These are phyloP conservation scores for Tricholoma furcatifolium DNA, from an alignment of 768 basidiomycete species.

Conservation along the genomic window DNA sequence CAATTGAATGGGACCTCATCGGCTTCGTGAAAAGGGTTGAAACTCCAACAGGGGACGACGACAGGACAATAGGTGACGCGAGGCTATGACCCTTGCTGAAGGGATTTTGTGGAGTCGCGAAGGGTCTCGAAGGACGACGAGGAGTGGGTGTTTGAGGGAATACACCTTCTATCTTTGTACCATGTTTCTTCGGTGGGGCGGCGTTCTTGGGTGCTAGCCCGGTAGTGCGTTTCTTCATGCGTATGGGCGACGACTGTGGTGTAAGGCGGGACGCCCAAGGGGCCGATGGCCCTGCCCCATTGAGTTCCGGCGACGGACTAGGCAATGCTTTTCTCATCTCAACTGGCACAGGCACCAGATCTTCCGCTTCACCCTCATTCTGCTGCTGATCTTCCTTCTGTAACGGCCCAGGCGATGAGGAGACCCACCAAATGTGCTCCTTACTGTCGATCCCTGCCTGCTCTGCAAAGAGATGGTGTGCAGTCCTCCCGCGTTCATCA, in stretches of 20 bases:
- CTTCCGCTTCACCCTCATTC: neutral
- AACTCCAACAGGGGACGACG: conserved; percentile 16
- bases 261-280: conserved; percentile 18
- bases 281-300: conserved; percentile 2
- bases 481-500: conserved; percentile 55
- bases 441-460: conserved; percentile 33
- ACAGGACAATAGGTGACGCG: conserved; percentile 24
- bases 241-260: conserved; percentile 20
- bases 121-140: neutral
- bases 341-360: neutral
- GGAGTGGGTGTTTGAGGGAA: conserved; percentile 5
- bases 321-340: neutral
- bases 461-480: conserved; percentile 53
- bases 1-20: neutral
- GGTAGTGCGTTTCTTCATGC: neutral
- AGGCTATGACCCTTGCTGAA: conserved; percentile 12
- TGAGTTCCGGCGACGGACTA: neutral
- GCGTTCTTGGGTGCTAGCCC: conserved; percentile 1
- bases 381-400: neutral
- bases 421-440: conserved; percentile 31
- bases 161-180: neutral
- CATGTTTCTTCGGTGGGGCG: conserved; percentile 1
- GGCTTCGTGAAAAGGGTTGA: neutral
- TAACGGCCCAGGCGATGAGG: conserved; percentile 8
- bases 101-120: neutral